Evolutionary conservation across 345 rosid genomes (phyloP).

Genomic region (Eucalyptus microcorys): DNA sequence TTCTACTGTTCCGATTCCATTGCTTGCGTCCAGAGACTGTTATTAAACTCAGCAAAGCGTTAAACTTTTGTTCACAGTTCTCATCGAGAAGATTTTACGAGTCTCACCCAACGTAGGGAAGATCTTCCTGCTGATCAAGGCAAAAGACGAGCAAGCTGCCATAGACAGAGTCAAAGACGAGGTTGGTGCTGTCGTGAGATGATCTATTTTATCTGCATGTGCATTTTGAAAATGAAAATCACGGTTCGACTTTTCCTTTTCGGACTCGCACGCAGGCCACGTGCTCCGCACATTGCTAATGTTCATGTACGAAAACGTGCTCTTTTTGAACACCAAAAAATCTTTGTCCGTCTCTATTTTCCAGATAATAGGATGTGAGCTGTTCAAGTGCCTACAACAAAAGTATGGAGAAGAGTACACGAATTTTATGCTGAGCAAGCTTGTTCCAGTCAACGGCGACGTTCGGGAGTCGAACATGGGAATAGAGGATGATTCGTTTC

Average conservation of each 20-base stretch:
- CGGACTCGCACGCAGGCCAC: not conserved
- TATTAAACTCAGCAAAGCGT: not conserved
- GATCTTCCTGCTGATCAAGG: not conserved
- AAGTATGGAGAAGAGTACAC: not conserved
- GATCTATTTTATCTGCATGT: not conserved
- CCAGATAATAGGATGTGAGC: not conserved
- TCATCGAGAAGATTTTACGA: not conserved
- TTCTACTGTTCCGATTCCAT: not conserved
- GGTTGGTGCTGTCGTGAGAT: not conserved
- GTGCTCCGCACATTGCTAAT: not conserved
- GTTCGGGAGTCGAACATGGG: not conserved
- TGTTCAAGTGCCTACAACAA: not conserved
- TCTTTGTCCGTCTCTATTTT: not conserved
- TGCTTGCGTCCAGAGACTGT: not conserved
- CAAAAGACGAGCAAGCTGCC: not conserved
- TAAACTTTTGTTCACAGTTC: not conserved
- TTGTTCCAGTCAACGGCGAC: not conserved
- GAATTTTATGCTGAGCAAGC: not conserved
- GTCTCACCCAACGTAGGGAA: not conserved
- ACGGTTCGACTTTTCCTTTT: not conserved
- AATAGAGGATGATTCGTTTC: not conserved
- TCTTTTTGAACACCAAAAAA: not conserved
- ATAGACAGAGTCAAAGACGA: not conserved
- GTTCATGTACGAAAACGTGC: not conserved
- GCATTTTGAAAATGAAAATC: not conserved